phyloP scores from a whole-genome alignment of 1,284 basidiomycete species.

The Butyriboletus appendiculatus region DNA sequence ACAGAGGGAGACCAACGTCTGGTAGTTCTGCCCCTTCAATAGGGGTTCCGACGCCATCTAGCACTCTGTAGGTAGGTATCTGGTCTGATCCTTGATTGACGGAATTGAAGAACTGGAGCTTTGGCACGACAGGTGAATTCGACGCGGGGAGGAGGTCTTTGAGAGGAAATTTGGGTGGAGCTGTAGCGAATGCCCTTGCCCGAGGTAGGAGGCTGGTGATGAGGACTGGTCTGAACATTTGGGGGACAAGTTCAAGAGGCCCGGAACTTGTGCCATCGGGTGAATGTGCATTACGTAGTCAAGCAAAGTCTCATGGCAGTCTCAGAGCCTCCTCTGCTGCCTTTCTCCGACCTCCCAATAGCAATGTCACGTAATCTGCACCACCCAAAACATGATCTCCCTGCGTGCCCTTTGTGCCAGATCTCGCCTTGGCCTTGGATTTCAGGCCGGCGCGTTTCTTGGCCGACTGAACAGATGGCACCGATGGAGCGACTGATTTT shows the following conservation, averaged over 20 bases:
- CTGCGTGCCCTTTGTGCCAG: conserved; percentile 29
- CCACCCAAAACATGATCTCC: conserved; percentile 60
- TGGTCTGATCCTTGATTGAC: conserved; percentile 57
- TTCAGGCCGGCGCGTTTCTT: conserved; percentile 52
- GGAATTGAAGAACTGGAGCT: conserved; percentile 76
- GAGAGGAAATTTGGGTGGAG: conserved; percentile 26
- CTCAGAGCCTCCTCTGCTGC: conserved; percentile 65
- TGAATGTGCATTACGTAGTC: conserved; percentile 17
- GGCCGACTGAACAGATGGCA: conserved; percentile 21
- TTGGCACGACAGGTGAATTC: conserved; percentile 64
- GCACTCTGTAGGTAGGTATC: conserved; percentile 81
- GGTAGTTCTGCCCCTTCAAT: conserved; percentile 75
- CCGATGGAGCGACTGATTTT: neutral
- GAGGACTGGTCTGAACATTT: conserved; percentile 15
- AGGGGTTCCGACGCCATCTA: conserved; percentile 75
- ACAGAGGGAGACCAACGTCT: conserved; percentile 49
- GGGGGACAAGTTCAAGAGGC: conserved; percentile 1
- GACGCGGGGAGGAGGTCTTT: conserved; percentile 54
- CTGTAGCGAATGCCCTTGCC: conserved; percentile 23
- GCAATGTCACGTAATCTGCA: conserved; percentile 71
- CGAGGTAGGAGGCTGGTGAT: conserved; percentile 3
- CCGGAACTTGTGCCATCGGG: conserved; percentile 23
- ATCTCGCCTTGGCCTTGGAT: conserved; percentile 38
- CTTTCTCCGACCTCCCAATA: conserved; percentile 68
- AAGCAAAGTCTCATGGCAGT: conserved; percentile 35